phyloP scores from a whole-genome alignment of 805 yeast genomes.

The baker's yeast (Saccharomyces cerevisiae) region DNA sequence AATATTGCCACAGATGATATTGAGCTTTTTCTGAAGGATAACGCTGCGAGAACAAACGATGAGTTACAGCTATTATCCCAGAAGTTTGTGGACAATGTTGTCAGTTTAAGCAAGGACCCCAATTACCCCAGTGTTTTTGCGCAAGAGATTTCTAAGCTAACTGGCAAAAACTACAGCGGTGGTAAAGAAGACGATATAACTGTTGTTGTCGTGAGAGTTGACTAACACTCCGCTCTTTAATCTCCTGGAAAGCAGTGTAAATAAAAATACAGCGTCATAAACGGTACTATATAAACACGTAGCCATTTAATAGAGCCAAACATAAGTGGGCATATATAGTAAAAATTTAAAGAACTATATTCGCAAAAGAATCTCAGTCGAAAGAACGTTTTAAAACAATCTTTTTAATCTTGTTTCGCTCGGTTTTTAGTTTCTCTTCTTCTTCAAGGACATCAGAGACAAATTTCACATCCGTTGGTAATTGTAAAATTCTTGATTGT shows the following conservation, averaged over 20 bases:
- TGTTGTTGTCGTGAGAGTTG: conserved; percentile 62
- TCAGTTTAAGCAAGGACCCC: conserved; percentile 60
- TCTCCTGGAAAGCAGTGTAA: background rate
- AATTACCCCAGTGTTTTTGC: conserved; percentile 79
- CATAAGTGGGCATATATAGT: background rate
- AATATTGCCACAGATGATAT: conserved; percentile 70
- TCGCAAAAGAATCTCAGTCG: background rate
- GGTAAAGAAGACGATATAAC: conserved; percentile 97
- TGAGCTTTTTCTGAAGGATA: conserved; percentile 56
- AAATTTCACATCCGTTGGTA: conserved; percentile 50
- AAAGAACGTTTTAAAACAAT: conserved; percentile 38
- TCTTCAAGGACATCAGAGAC: conserved; percentile 45
- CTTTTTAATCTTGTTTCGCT: conserved; percentile 49
- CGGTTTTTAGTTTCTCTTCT: conserved; percentile 41
- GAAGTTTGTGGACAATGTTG: conserved; percentile 58
- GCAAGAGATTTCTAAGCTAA: conserved; percentile 37
- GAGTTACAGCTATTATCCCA: conserved; percentile 43
- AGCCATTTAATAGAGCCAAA: background rate
- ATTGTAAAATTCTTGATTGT: conserved; percentile 35
- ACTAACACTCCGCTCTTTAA: conserved; percentile 6
- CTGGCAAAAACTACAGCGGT: conserved; percentile 48
- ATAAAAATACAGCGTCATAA: background rate
- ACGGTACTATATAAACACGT: background rate
- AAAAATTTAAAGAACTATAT: background rate
- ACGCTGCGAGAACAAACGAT: conserved; percentile 14